Percentiles rank a stretch among this genome's conserved stretches.
Evolutionary conservation across 371 early-diverging fungal species (phyloP).

Genomic region (Mucor indicus): DNA sequence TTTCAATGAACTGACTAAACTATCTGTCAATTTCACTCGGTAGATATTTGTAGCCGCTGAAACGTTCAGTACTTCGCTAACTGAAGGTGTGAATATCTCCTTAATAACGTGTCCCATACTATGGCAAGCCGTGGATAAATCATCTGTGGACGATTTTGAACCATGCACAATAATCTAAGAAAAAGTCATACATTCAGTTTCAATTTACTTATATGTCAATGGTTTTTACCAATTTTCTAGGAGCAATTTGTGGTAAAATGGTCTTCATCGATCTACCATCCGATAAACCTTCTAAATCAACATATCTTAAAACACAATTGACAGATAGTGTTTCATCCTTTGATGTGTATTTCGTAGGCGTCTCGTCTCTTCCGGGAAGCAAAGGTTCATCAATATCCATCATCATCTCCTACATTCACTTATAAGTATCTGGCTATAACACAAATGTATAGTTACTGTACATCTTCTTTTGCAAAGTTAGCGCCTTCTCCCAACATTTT

Average conservation of each 20-base stretch:
- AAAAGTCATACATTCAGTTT: neutral
- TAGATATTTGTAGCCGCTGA: slow-evolving; percentile 85
- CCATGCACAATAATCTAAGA: slow-evolving; percentile 83
- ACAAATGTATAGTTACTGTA: too few relatives aligned
- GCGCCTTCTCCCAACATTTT: slow-evolving; percentile 45
- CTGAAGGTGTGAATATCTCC: slow-evolving; percentile 78
- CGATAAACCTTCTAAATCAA: slow-evolving; percentile 90
- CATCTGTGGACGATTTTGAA: slow-evolving; percentile 60
- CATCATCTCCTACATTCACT: slow-evolving; percentile 48
- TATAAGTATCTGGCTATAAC: too few relatives aligned
- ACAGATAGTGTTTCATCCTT: slow-evolving; percentile 57
- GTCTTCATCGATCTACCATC: slow-evolving; percentile 86
- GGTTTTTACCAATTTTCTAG: slow-evolving; percentile 74
- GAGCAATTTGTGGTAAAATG: slow-evolving; percentile 81
- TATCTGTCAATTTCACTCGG: slow-evolving; percentile 79
- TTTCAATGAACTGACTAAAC: slow-evolving; percentile 75
- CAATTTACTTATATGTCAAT: neutral
- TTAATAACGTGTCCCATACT: slow-evolving; percentile 66
- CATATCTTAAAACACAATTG: slow-evolving; percentile 71
- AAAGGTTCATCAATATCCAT: slow-evolving; percentile 45
- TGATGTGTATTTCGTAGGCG: slow-evolving; percentile 78
- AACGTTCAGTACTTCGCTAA: slow-evolving; percentile 84
- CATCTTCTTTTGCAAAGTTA: slow-evolving; percentile 48
- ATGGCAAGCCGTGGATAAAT: slow-evolving; percentile 57
- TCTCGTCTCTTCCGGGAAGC: slow-evolving; percentile 41